These are phyloP conservation scores for Termitomyces sp. DNA, from an alignment of 1,284 basidiomycete species.

Conservation along the genomic window DNA sequence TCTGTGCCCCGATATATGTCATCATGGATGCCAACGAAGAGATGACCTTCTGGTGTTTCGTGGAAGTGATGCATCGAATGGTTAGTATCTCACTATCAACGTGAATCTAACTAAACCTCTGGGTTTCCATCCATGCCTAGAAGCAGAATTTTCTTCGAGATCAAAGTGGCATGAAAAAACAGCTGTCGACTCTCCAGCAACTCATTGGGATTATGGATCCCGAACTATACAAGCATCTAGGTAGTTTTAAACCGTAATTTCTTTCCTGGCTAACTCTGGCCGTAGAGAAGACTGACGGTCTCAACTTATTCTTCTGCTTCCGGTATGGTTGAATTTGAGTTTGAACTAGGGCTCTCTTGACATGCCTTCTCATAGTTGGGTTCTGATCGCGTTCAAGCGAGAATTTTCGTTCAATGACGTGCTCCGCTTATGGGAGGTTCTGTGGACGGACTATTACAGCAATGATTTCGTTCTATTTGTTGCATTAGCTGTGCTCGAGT, in stretches of 20 bases:
- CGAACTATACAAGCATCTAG: conserved; percentile 83
- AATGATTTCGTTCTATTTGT: conserved; percentile 90
- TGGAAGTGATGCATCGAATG: conserved; percentile 93
- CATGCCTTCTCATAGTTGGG: conserved; percentile 53
- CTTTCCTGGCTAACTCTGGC: neutral
- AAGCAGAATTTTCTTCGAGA: conserved; percentile 94
- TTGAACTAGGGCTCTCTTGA: neutral
- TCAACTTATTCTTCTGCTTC: conserved; percentile 99
- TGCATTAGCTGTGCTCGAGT: conserved; percentile 89
- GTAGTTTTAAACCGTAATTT: conserved; percentile 31
- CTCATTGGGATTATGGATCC: conserved; percentile 93
- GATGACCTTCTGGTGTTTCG: conserved; percentile 94
- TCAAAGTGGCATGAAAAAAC: conserved; percentile 96
- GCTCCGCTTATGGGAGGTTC: conserved; percentile 87
- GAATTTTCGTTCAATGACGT: conserved; percentile 93
- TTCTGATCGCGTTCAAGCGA: conserved; percentile 89
- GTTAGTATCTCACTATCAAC: conserved; percentile 35
- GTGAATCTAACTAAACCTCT: neutral
- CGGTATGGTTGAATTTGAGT: conserved; percentile 42
- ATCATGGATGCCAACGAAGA: conserved; percentile 88
- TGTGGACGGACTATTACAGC: conserved; percentile 94
- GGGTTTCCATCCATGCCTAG: conserved; percentile 32
- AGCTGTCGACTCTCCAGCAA: conserved; percentile 85
- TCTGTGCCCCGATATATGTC: conserved; percentile 91
- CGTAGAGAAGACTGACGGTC: conserved; percentile 79